Evolutionary conservation across 2,329 filamentous ascomycete species (phyloP).

Genomic region (Pochonia chlamydosporia): DNA sequence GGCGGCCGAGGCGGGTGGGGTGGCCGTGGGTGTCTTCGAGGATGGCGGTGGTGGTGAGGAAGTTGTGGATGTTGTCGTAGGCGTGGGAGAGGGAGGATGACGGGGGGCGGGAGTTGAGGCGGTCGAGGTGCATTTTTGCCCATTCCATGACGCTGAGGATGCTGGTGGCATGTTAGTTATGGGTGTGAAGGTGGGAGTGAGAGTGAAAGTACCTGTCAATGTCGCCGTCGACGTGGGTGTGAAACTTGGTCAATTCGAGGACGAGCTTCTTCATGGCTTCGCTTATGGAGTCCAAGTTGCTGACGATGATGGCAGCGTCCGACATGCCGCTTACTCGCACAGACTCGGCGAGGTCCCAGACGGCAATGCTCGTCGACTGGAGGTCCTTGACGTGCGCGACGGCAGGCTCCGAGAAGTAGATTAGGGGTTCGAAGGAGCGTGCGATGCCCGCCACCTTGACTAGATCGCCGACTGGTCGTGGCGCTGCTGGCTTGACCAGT

Average conservation of each 20-base stretch:
- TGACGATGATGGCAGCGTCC: conserved; percentile 78
- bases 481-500: conserved; percentile 61
- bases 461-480: conserved; percentile 52
- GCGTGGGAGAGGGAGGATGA: conserved; percentile 56
- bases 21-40: conserved; percentile 47
- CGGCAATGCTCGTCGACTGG: conserved; percentile 85
- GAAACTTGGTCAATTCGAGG: conserved; percentile 83
- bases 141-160: conserved; percentile 96
- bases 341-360: conserved; percentile 91
- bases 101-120: conserved; percentile 56
- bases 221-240: conserved; percentile 87
- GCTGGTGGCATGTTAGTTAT: conserved; percentile 28
- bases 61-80: conserved; percentile 77
- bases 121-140: conserved; percentile 78
- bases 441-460: conserved; percentile 87
- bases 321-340: conserved; percentile 88
- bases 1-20: conserved; percentile 62
- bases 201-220: conserved; percentile 62
- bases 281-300: conserved; percentile 77
- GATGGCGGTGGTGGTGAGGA: conserved; percentile 60
- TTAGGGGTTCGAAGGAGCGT: conserved; percentile 86
- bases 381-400: conserved; percentile 80
- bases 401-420: conserved; percentile 90
- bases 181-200: not conserved
- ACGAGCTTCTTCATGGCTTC: conserved; percentile 81